Evolutionary conservation across 129 eudicot species (phyloP).

Genomic region (Arctium minus): DNA sequence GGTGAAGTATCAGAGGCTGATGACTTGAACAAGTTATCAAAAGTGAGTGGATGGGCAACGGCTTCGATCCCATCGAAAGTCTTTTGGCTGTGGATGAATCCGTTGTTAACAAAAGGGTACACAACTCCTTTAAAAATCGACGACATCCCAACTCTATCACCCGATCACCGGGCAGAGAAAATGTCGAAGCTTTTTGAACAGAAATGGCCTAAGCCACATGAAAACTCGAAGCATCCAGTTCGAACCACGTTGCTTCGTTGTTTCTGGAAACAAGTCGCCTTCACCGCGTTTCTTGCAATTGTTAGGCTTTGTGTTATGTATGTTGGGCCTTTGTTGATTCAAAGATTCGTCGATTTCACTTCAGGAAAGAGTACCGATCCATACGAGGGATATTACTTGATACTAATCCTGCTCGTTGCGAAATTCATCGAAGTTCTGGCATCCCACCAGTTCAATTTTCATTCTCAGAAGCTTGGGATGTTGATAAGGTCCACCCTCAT

Average conservation of each 20-base stretch:
- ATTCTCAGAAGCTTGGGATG: slow-evolving; percentile 82
- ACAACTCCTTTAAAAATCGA: slow-evolving; percentile 50
- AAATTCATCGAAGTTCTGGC: slow-evolving; percentile 68
- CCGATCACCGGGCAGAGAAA: slow-evolving; percentile 67
- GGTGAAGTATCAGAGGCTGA: slow-evolving; percentile 21
- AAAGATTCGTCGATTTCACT: slow-evolving; percentile 63
- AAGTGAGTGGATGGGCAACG: slow-evolving; percentile 52
- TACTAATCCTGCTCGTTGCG: slow-evolving; percentile 56
- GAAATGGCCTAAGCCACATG: slow-evolving; percentile 77
- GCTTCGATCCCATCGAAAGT: slow-evolving; percentile 63
- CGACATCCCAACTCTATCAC: slow-evolving; percentile 77
- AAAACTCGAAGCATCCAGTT: slow-evolving; percentile 63
- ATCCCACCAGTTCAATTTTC: slow-evolving; percentile 80
- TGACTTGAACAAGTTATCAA: slow-evolving; percentile 32
- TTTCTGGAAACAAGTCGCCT: slow-evolving; percentile 65
- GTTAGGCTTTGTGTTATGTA: slow-evolving; percentile 66
- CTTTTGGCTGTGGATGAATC: slow-evolving; percentile 87
- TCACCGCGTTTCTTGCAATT: slow-evolving; percentile 62
- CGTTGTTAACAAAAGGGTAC: slow-evolving; percentile 63
- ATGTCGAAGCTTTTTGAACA: slow-evolving; percentile 62
- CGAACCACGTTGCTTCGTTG: slow-evolving; percentile 57
- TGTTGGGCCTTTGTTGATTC: slow-evolving; percentile 73
- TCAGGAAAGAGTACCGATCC: slow-evolving; percentile 51
- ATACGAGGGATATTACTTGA: slow-evolving; percentile 80
- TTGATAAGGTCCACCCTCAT: slow-evolving; percentile 68